A percentile compares a stretch with the other conserved stretches of the same genome.
These are phyloP conservation scores for Stygiomarasmius scandens DNA, from an alignment of 1,284 basidiomycete genomes.

Conservation along the genomic window DNA sequence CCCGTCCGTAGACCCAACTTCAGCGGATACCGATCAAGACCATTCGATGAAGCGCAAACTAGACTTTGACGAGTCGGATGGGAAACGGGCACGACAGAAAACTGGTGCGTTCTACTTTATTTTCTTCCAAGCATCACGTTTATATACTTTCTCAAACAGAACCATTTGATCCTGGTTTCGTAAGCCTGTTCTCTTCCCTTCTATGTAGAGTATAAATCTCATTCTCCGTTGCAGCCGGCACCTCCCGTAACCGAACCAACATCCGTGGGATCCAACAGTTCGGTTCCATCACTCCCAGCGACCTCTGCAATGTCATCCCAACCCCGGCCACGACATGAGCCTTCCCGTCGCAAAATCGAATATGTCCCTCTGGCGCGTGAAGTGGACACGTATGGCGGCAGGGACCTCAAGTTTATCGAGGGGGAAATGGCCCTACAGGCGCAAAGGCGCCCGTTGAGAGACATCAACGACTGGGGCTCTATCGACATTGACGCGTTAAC, in stretches of 20 bases:
- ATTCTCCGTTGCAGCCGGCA: conserved; percentile 29
- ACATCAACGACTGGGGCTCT: conserved; percentile 79
- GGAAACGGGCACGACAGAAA: conserved; percentile 69
- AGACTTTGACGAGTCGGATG: conserved; percentile 63
- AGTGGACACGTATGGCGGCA: conserved; percentile 81
- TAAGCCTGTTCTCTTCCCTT: conserved; percentile 10
- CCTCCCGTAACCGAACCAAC: conserved; percentile 15
- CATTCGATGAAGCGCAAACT: conserved; percentile 71
- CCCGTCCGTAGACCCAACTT: neutral
- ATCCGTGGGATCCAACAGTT: conserved; percentile 17
- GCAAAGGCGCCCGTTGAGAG: conserved; percentile 61
- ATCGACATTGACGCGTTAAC: conserved; percentile 90
- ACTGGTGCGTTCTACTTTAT: conserved; percentile 50
- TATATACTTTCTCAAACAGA: conserved; percentile 9
- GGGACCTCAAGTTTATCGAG: conserved; percentile 77
- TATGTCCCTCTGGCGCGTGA: conserved; percentile 85
- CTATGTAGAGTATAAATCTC: neutral
- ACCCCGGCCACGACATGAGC: conserved; percentile 43
- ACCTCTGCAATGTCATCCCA: conserved; percentile 26
- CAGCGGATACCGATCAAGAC: conserved; percentile 49
- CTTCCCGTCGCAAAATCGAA: conserved; percentile 82
- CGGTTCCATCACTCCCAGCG: conserved; percentile 3
- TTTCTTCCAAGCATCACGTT: conserved; percentile 6
- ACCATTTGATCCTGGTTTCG: conserved; percentile 16
- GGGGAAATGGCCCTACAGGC: conserved; percentile 56